These are phyloP conservation scores for Yamadazyma paraphyllophila DNA, from an alignment of 805 yeast genomes.

Conservation along the genomic window DNA sequence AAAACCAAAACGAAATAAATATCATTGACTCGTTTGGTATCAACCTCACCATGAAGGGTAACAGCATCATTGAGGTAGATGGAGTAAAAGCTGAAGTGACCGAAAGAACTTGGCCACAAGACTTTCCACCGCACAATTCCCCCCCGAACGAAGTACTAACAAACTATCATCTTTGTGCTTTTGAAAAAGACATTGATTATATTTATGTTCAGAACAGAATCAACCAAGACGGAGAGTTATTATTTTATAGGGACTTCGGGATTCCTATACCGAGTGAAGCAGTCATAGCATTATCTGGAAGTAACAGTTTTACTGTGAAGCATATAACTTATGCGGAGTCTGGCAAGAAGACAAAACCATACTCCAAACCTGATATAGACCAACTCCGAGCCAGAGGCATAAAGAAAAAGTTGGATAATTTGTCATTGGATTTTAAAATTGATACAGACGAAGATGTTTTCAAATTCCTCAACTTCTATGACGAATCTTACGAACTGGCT, in stretches of 20 bases:
- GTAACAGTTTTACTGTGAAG: slow-evolving; percentile 1
- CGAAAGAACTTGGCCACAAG: not conserved
- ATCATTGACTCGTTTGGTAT: not conserved
- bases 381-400: slow-evolving; percentile 3
- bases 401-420: not conserved
- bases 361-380: not conserved
- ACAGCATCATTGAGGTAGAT: not conserved
- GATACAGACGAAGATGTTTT: slow-evolving; percentile 6
- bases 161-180: not conserved
- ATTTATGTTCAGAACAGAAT: slow-evolving; percentile 5
- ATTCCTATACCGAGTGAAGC: not conserved
- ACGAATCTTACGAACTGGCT: slow-evolving; percentile 8
- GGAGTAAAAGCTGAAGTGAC: not conserved
- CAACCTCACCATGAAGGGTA: not conserved
- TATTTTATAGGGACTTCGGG: slow-evolving; percentile 6
- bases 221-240: not conserved
- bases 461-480: slow-evolving; percentile 8
- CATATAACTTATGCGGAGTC: not conserved
- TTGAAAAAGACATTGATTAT: slow-evolving; percentile 1
- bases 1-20: not conserved
- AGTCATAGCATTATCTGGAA: not conserved
- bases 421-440: slow-evolving; percentile 8
- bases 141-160: not conserved
- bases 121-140: not conserved
- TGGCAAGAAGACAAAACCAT: no score